Base-by-base conservation (phyloP, 2,329 filamentous ascomycete genomes). In the Neophaeococcomyces mojaviensis region DNA sequence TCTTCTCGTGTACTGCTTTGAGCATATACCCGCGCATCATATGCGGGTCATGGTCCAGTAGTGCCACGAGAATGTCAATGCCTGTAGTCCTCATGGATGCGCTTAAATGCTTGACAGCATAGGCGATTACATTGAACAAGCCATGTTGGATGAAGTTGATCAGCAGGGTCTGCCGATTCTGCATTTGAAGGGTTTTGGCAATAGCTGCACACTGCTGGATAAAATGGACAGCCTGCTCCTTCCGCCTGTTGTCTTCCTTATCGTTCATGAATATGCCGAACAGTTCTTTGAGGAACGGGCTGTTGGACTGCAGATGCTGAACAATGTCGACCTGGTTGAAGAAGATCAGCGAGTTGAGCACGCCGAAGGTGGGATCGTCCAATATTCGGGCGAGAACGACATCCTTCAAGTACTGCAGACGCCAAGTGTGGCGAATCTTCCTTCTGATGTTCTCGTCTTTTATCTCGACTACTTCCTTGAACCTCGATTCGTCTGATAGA, bases 311-410 rank as follows among this genome's bases (percentile, higher is more conserved):
- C n/a, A 98, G 74, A 66, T 97, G 87, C 60, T 90, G 86, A 40
- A 98, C 84, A 61, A 98, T 96, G 61, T 97, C 92, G 58, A 97
- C 89, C 69, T 98, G 92, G 68, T 97, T 92, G 74, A 94, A 98
- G 71, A 96, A 98, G 56, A 98, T 98, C 57, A 97, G 77, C 41
- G 88, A 95, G 68, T 97, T 98, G 54, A 98, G 81, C 20, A 97
- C 89, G 19, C 88, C 94, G 65, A 97, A 98, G 16, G 92, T 98
- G 40, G 90, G 90, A 64, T 98, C 92, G 66, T 98, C 92, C 50
- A 98, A 76, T 53, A 98, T 97, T 52, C 92, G 81, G 24, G 92
- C 92, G 35, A 98, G 77, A 1, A 97, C 90, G n/a, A 98, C 92
- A 59, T 98, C 92, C 65, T 97, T 98, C 45, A 98, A 76, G 63